Evolutionary conservation across 768 basidiomycete genomes (phyloP).

Genomic region (Coprinopsis cinerea): DNA sequence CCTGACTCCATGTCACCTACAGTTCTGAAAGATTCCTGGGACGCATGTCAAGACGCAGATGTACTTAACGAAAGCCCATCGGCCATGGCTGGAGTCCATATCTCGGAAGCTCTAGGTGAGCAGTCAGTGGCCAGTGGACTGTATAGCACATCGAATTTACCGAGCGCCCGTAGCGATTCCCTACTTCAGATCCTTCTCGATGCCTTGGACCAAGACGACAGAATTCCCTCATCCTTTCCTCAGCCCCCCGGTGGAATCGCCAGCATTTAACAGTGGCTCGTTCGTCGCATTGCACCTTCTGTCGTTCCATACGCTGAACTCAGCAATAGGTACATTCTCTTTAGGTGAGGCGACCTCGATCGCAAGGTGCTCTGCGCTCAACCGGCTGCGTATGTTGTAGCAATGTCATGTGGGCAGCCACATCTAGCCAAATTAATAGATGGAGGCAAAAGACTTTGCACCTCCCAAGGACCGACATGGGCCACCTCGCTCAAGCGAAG

Average conservation of each 20-base stretch:
- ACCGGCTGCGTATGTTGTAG: too few species aligned
- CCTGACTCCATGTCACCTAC: not conserved
- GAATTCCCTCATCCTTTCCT: constrained; percentile 64
- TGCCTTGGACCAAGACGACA: constrained; percentile 57
- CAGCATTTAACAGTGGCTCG: constrained; percentile 57
- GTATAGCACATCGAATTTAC: not conserved
- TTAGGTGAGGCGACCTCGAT: constrained; percentile 33
- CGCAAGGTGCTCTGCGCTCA: too few species aligned
- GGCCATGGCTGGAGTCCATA: constrained; percentile 67
- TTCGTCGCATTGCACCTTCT: constrained; percentile 22
- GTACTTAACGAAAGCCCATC: constrained; percentile 63
- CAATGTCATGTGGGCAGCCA: constrained; percentile 64
- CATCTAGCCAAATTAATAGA: constrained; percentile 56
- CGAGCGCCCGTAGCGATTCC: constrained; percentile 44
- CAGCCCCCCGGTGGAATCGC: constrained; percentile 56
- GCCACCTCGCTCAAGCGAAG: constrained; percentile 52
- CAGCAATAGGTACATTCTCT: constrained; percentile 45
- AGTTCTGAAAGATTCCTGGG: constrained; percentile 61
- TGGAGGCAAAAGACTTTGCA: constrained; percentile 52
- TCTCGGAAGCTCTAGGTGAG: constrained; percentile 58
- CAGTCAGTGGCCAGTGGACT: constrained; percentile 6
- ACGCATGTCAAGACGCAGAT: constrained; percentile 58
- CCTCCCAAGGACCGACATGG: constrained; percentile 52
- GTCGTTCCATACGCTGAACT: not conserved
- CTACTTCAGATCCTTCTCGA: constrained; percentile 60